Percentiles rank a stretch among this genome's conserved stretches.
phyloP scores from a whole-genome alignment of 768 basidiomycete species.

The Floccularia luteovirens region DNA sequence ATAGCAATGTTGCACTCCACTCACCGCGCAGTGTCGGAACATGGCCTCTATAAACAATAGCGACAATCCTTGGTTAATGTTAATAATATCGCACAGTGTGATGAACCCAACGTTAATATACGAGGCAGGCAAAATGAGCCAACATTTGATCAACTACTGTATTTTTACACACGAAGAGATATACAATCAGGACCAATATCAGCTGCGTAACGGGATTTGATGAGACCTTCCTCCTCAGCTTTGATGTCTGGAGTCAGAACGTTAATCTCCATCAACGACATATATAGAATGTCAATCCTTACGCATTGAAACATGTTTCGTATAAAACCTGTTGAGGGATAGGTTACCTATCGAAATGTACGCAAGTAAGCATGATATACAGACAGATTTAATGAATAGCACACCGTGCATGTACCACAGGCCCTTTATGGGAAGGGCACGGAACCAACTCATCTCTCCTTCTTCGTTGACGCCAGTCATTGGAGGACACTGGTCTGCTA shows the following conservation, averaged over 20 bases:
- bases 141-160: too few species aligned
- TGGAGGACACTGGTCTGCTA: not conserved
- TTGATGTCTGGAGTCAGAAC: not conserved
- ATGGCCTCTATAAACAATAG: too few species aligned
- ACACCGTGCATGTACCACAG: not conserved
- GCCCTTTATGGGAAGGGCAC: not conserved
- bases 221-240: not conserved
- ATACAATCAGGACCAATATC: not conserved
- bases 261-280: not conserved
- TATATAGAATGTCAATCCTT: not conserved
- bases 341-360: not conserved
- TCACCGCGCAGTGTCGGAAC: too few species aligned
- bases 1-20: too few species aligned
- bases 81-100: too few species aligned
- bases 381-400: not conserved
- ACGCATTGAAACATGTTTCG: not conserved
- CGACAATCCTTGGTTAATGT: too few species aligned
- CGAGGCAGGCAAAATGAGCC: too few species aligned
- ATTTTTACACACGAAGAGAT: not conserved
- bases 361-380: not conserved
- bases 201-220: not conserved
- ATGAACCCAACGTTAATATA: too few species aligned
- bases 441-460: not conserved
- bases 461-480: not conserved
- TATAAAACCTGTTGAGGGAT: not conserved